Conservation (phyloP, 495 filamentous ascomycete species). For the Extremus antarcticus region DNA sequence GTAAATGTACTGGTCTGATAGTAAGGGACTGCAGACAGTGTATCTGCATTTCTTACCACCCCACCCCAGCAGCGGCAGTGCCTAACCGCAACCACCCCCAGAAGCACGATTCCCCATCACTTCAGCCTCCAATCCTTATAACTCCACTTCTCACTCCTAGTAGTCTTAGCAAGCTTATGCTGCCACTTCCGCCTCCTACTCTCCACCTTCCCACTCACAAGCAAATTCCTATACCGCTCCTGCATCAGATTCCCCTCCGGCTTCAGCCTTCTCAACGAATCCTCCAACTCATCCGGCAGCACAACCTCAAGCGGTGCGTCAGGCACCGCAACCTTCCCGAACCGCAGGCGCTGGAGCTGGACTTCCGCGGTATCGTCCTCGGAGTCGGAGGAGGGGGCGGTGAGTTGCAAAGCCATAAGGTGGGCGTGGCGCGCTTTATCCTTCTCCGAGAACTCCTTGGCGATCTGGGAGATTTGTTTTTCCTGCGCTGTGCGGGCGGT, state of each 20-base stretch:
- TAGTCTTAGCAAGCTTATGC: slow-evolving; percentile 64
- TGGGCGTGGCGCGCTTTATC: slow-evolving; percentile 32
- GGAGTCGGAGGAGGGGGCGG: slow-evolving; percentile 30
- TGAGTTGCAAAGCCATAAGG: slow-evolving; percentile 21
- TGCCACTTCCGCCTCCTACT: slow-evolving; percentile 63
- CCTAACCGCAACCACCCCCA: too few relatives aligned
- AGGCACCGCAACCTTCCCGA: slow-evolving; percentile 59
- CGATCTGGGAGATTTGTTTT: slow-evolving; percentile 53
- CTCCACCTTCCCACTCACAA: slow-evolving; percentile 84
- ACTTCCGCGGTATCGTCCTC: slow-evolving; percentile 47
- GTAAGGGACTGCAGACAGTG: too few relatives aligned
- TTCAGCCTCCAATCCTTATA: slow-evolving; percentile 76
- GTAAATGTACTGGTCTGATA: too few relatives aligned
- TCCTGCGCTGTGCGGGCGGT: slow-evolving; percentile 59
- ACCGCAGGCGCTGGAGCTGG: slow-evolving; percentile 57
- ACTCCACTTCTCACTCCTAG: slow-evolving; percentile 86
- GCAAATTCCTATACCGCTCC: slow-evolving; percentile 79
- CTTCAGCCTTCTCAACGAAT: slow-evolving; percentile 77
- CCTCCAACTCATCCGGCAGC: slow-evolving; percentile 84
- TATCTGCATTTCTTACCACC: too few relatives aligned
- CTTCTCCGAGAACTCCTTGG: slow-evolving; percentile 48
- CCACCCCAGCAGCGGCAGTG: too few relatives aligned
- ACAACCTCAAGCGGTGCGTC: slow-evolving; percentile 77
- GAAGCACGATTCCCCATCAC: too few relatives aligned
- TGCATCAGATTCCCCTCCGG: slow-evolving; percentile 89